Conservation (phyloP, 768 basidiomycete genomes). For the Leccinum ochraceum region DNA sequence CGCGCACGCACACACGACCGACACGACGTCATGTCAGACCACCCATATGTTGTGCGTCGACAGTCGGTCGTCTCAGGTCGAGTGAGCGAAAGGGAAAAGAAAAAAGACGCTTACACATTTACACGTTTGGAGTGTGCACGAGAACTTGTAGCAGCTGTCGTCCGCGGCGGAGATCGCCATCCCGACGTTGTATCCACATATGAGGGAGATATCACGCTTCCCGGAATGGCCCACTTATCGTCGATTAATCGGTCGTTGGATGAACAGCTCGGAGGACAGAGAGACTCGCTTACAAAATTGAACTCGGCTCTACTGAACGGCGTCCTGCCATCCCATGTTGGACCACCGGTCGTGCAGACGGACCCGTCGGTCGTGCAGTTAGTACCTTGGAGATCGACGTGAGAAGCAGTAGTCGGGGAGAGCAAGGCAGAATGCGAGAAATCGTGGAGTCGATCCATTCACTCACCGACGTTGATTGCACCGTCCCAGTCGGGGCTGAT, state of each 20-base stretch:
- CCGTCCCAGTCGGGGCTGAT: conserved; percentile 24
- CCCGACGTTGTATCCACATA: conserved; percentile 26
- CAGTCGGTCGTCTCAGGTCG: not conserved
- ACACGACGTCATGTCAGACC: not conserved
- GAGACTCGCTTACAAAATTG: conserved; percentile 16
- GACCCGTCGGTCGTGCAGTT: conserved; percentile 17
- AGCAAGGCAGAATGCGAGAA: not conserved
- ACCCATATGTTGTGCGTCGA: not conserved
- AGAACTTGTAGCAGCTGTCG: conserved; percentile 16
- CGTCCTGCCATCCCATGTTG: conserved; percentile 21
- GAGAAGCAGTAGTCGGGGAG: not conserved
- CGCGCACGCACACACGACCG: not conserved
- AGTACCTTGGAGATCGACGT: conserved; percentile 14
- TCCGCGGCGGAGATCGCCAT: conserved; percentile 23
- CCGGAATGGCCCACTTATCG: conserved; percentile 6
- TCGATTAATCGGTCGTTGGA: not conserved
- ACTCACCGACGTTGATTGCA: conserved; percentile 23
- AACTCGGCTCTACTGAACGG: conserved; percentile 22
- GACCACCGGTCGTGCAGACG: conserved; percentile 23
- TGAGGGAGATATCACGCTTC: conserved; percentile 22
- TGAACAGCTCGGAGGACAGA: not conserved
- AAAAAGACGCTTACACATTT: conserved; percentile 16
- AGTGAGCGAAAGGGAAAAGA: not conserved
- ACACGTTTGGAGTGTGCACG: conserved; percentile 17
- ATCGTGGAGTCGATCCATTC: not conserved